phyloP scores from a whole-genome alignment of 2,329 filamentous ascomycete genomes.

The Phoma herbarum region DNA sequence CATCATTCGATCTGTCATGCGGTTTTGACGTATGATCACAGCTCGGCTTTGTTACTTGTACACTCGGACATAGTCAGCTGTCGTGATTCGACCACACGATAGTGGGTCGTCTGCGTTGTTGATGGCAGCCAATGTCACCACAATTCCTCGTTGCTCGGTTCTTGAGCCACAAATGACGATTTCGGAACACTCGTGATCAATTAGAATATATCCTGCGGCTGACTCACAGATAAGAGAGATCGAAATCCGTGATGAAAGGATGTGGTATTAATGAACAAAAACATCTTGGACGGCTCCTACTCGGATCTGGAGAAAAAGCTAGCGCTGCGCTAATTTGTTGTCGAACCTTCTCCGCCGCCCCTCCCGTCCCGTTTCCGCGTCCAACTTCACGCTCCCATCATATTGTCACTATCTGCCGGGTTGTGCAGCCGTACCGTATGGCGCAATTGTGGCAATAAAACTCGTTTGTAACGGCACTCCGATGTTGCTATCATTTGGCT shows the following conservation, averaged over 20 bases:
- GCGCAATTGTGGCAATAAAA: neutral
- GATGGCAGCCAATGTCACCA: neutral
- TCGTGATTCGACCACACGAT: neutral
- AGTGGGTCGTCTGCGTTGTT: neutral
- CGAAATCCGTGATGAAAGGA: neutral
- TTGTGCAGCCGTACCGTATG: neutral
- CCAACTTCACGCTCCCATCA: neutral
- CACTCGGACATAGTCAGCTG: neutral
- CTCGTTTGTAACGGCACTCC: neutral
- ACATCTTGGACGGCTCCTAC: neutral
- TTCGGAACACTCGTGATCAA: neutral
- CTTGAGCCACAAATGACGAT: neutral
- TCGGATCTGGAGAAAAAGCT: neutral
- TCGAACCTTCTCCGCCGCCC: neutral
- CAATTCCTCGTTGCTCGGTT: neutral
- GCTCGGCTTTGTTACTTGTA: neutral
- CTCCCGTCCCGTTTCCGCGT: neutral
- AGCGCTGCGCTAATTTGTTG: neutral
- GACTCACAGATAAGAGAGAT: neutral
- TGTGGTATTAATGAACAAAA: neutral
- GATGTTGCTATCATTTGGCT: neutral
- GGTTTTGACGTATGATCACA: neutral
- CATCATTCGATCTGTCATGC: neutral
- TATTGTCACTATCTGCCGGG: too few relatives aligned
- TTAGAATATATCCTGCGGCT: too few relatives aligned